Base-by-base conservation (phyloP, 768 basidiomycete species). In the Amylocystis lapponica region DNA sequence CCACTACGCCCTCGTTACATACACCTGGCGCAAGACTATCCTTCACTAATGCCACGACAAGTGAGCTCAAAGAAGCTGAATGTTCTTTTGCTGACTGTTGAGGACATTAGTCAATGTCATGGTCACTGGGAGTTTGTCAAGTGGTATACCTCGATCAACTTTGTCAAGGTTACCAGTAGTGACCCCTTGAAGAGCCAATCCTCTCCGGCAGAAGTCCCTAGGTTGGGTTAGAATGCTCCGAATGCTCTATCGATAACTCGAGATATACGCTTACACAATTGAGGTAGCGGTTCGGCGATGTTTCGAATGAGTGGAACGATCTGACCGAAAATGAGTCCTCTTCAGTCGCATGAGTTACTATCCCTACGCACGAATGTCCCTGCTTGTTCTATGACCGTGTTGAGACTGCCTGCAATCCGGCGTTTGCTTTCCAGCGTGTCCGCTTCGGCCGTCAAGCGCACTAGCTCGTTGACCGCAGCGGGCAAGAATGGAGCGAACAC, bases 371-470 rank as follows among this genome's bases (percentile, higher is more conserved):
- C 75, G 40, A 59, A 50, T 7, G 43, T 35, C 4, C 61, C 70
- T 1, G 63, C 66, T 26, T 68, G 50, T 46, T 84, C 78, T 36
- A 94, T 81, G 31, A 93, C 65, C 2, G 74, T 70, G 46, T 82
- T 86, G 39, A 95, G 61, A 36, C 78, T 79, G 40, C 70, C 68
- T 22, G 80, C 78, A n/a, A 94, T 70, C 45, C 83, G 72, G 30
- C 78, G 76, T 61, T 89, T 89, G 58, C 75, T 85, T 57, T 93
- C 90, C 17, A 82, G 66, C 2, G 81, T 79, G 34, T 88, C 81
- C 0, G 79, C 79, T 56, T 92, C 86, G 3, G 71, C 75, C 47
- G 90, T 72, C 20, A 95, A 66, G 36, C 58, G 65, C n/a, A 91
- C 69, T 1, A 93, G 70, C 40, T 83, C 77, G n/a, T 71, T 66